Evolutionary conservation across 2,329 filamentous ascomycete genomes (phyloP), one percentile per base, ranked within the genome.

Genomic region (Hypoxylon sp.): DNA sequence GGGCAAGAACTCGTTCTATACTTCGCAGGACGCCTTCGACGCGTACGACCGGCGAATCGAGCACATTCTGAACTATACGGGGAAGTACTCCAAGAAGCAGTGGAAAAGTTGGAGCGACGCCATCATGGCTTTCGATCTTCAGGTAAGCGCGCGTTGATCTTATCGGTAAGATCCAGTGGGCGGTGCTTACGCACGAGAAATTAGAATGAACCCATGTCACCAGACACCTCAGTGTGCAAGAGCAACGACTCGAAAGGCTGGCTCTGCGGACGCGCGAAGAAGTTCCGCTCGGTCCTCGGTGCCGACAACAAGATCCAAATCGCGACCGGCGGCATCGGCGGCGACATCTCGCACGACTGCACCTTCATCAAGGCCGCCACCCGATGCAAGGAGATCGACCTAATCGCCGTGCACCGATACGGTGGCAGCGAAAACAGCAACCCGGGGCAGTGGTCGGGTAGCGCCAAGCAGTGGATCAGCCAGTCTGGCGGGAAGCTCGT

Each of bases 51-150:
- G 69, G 31, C 76, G 78, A 17, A 70, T 80, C 17, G 65, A 72
- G 24, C 65, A 75, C 61, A 78, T 78, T 56, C 54, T 79, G 9
- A 77, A 77, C 65, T 78, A 80, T 68, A 69, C 73, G 33, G 78
- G 78, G 26, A 72, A 71, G 8, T 59, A 72, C 61, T 78, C 77
- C 8, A 74, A 75, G 54, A 69, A 76, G 46, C 68, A 75, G 3
- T 79, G 78, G 78, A 78, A 78, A 52, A 58, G 73, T 6, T 80
- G 77, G 77, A 70, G 65, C 57, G 68, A 77, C 6, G 77, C 74
- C 47, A 79, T 80, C 63, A 65, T 78, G 61, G 76, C 73, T 22
- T 80, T 79, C 60, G 76, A 80, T 61, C 60, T 80, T 3, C 76
- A 80, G 58, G 70, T 73, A 62, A 48, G 59, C 52, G 9, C 17